These are phyloP conservation scores for Isoetes taiwanensis DNA, from an alignment of 75 land plant genomes.

Conservation along the genomic window DNA sequence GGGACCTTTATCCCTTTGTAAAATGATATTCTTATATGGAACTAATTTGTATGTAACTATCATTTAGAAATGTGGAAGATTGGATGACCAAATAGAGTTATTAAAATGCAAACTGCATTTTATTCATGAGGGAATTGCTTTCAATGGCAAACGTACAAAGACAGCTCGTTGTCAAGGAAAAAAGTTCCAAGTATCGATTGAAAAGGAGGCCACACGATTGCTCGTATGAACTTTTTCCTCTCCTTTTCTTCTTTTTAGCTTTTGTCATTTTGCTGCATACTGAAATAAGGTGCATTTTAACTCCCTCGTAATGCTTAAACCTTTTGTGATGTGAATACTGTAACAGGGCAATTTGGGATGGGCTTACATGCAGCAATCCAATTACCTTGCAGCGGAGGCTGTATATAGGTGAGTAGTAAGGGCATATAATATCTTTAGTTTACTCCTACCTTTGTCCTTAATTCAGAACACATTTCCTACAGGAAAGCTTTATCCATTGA, in stretches of 20 bases:
- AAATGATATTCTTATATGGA: not conserved
- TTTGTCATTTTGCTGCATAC: not conserved
- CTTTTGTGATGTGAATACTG: not conserved
- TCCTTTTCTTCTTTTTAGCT: no score
- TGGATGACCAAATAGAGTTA: conserved; percentile 78
- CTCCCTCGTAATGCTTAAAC: not conserved
- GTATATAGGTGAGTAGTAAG: not conserved
- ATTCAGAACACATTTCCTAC: no score
- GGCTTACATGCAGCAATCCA: not conserved
- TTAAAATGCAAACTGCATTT: conserved; percentile 58
- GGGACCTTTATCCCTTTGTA: no score
- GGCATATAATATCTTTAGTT: no score
- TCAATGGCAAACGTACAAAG: conserved; percentile 81
- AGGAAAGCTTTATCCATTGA: not conserved
- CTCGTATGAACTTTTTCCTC: conserved; percentile 49
- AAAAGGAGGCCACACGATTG: conserved; percentile 73
- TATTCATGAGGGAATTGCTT: conserved; percentile 68
- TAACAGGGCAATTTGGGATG: not conserved
- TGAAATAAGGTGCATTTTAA: not conserved
- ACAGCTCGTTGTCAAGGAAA: conserved; percentile 93
- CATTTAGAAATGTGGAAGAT: conserved; percentile 70
- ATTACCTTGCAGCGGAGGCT: not conserved
- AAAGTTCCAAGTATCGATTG: conserved; percentile 85
- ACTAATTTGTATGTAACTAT: not conserved
- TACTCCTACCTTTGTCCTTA: no score